Conservation (phyloP, 805 yeast species). For the Saccharomyces jurei region DNA sequence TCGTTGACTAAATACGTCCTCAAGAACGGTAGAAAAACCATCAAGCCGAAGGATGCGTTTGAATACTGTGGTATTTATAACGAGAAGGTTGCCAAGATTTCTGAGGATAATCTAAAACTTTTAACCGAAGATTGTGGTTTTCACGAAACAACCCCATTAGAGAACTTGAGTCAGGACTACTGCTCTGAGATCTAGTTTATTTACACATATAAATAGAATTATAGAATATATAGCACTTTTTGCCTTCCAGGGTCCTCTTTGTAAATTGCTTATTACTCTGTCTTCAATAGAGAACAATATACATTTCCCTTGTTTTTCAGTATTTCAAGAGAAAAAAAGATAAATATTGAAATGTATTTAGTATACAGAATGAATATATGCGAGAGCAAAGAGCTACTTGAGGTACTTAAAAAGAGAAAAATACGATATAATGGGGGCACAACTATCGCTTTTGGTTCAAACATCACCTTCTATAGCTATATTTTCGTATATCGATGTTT, state of each 20-base stretch:
- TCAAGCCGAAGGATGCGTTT: constrained; percentile 55
- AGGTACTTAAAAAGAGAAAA: not conserved
- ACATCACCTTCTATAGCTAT: constrained; percentile 87
- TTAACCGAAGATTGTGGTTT: constrained; percentile 23
- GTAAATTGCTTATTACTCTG: not conserved
- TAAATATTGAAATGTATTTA: not conserved
- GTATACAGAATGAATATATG: not conserved
- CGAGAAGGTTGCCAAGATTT: constrained; percentile 40
- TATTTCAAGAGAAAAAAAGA: not conserved
- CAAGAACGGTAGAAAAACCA: constrained; percentile 69
- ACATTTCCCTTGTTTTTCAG: not conserved
- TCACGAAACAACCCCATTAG: constrained; percentile 23
- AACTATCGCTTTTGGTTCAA: constrained; percentile 77
- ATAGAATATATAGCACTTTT: not conserved
- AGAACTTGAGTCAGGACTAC: constrained; percentile 13
- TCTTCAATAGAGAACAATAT: not conserved
- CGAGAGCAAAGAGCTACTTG: not conserved
- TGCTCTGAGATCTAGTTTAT: not conserved
- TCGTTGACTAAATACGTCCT: constrained; percentile 74
- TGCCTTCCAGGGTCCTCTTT: not conserved
- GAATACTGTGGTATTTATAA: constrained; percentile 47
- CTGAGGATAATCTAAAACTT: constrained; percentile 32
- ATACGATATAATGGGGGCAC: constrained; percentile 64
- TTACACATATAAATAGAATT: constrained; percentile 1
- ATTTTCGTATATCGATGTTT: constrained; percentile 78